These are phyloP conservation scores for Dryas integrifolia DNA, from an alignment of 331 rosid species.

Conservation along the genomic window DNA sequence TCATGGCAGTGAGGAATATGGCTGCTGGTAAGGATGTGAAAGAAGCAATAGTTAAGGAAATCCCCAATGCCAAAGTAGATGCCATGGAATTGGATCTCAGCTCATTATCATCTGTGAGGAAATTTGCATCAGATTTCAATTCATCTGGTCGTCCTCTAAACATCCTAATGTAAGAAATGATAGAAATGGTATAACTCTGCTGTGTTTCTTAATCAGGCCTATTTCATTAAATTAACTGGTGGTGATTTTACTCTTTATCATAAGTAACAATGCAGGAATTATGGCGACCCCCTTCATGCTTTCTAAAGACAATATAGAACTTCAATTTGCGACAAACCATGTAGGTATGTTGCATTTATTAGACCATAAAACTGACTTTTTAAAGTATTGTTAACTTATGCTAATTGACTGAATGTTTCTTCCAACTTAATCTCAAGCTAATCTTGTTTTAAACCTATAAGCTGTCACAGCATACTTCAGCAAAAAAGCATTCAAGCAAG, in stretches of 20 bases:
- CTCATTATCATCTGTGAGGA: constrained; percentile 52
- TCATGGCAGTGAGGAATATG: constrained; percentile 66
- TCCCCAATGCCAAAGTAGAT: constrained; percentile 68
- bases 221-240: constrained; percentile 6
- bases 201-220: constrained; percentile 3
- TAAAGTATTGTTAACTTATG: not conserved
- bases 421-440: not conserved
- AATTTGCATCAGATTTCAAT: constrained; percentile 50
- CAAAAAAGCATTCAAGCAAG: no score
- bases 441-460: not conserved
- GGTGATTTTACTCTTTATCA: not conserved
- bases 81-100: constrained; percentile 74
- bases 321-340: constrained; percentile 50
- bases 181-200: not conserved
- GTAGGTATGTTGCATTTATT: constrained; percentile 23
- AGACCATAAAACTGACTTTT: not conserved
- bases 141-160: constrained; percentile 50
- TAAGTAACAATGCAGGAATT: constrained; percentile 54
- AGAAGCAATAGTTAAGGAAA: constrained; percentile 55
- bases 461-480: no score
- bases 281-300: constrained; percentile 51
- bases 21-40: constrained; percentile 42
- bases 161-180: constrained; percentile 51
- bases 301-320: constrained; percentile 43
- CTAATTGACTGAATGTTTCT: not conserved